A percentile compares a stretch with the other conserved stretches of the same genome.
Conservation (phyloP, 257 asterid genomes). For the Scutellaria barbata region DNA sequence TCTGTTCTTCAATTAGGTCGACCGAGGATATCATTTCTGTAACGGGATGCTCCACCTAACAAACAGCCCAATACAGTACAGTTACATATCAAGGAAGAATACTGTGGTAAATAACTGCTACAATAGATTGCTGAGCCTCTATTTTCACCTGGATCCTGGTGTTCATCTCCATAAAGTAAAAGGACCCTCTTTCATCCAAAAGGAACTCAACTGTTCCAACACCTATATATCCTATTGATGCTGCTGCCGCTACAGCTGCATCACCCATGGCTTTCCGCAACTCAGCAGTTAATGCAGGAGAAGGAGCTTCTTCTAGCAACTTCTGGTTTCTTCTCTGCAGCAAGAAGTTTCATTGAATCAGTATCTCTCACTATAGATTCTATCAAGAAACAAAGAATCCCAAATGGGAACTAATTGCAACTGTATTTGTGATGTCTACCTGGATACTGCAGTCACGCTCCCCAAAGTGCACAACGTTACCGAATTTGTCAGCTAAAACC, state of each 20-base stretch:
- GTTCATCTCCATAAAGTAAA: constrained; percentile 99
- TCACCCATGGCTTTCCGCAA: constrained; percentile 99
- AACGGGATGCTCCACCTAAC: constrained; percentile 98
- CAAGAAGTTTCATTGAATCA: constrained; percentile 16
- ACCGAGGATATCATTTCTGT: constrained; percentile 98
- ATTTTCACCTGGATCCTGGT: constrained; percentile 94
- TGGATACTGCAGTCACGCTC: constrained; percentile 99
- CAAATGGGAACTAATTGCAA: constrained; percentile 23
- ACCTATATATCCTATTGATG: constrained; percentile 95
- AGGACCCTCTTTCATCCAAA: constrained; percentile 95
- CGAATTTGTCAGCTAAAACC: constrained; percentile 94
- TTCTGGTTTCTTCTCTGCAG: constrained; percentile 95
- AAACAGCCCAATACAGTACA: constrained; percentile 16
- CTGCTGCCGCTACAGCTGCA: constrained; percentile 99
- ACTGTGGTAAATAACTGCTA: not conserved
- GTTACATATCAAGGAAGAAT: constrained; percentile 27
- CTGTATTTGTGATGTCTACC: constrained; percentile 46
- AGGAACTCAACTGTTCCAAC: constrained; percentile 97
- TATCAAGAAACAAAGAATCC: constrained; percentile 14
- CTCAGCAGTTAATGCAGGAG: constrained; percentile 94
- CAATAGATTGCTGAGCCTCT: constrained; percentile 12
- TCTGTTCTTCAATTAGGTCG: constrained; percentile 96
- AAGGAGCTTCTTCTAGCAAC: constrained; percentile 98
- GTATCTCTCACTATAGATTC: not conserved
- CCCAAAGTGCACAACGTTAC: constrained; percentile 95